phyloP scores from a whole-genome alignment of 352 stramenopile genomes.

The Phytophthora macrochlamydospora region DNA sequence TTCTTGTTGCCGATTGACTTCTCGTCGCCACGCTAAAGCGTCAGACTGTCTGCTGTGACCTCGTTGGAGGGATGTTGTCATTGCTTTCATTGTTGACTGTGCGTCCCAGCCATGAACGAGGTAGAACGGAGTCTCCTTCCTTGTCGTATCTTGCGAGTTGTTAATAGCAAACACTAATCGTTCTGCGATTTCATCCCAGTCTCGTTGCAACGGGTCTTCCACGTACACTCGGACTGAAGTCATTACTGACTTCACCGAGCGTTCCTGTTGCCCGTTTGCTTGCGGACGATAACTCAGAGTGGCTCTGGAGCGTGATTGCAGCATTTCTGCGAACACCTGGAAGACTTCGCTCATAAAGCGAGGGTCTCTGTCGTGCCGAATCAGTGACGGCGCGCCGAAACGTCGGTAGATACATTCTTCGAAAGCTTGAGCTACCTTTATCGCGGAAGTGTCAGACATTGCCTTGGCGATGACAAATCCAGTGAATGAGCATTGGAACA shows the following conservation, averaged over 20 bases:
- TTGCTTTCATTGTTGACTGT: background rate
- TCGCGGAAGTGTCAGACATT: slow-evolving; percentile 2
- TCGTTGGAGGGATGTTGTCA: background rate
- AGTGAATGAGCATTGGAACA: slow-evolving; percentile 5
- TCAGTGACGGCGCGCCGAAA: background rate
- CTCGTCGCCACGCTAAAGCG: background rate
- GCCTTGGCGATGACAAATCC: slow-evolving; percentile 5
- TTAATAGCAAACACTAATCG: background rate
- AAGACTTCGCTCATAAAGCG: slow-evolving; percentile 5
- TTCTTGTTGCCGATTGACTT: background rate
- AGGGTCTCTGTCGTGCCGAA: background rate
- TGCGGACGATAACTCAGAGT: slow-evolving; percentile 1
- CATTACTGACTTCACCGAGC: background rate
- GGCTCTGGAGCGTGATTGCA: slow-evolving; percentile 1
- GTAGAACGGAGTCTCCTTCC: too few species aligned
- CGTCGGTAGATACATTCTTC: background rate
- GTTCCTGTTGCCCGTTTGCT: background rate
- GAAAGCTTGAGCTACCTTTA: background rate
- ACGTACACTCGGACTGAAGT: background rate
- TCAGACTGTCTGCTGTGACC: background rate
- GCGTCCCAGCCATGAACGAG: background rate
- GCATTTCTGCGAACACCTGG: slow-evolving; percentile 6
- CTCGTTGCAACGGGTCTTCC: background rate
- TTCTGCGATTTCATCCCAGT: background rate
- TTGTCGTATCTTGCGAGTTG: background rate